Base-by-base conservation (phyloP, 2,329 filamentous ascomycete species). In the Albophoma yamanashiensis region DNA sequence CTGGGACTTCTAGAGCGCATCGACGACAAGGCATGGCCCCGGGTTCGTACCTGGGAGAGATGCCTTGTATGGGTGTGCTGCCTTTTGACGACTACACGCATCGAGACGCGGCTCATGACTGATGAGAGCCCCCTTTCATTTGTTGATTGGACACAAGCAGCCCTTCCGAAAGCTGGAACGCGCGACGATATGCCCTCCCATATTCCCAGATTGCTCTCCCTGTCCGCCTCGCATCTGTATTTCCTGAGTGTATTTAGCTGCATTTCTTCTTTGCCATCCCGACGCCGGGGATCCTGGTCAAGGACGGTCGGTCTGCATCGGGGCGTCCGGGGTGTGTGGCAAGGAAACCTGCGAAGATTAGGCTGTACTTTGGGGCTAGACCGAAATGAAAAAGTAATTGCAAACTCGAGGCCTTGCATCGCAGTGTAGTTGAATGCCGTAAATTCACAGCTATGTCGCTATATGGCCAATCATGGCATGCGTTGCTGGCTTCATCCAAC, bases 1-100 rank as follows among this genome's bases (percentile, higher is more conserved):
- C 61, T 82, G 79, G 80, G 77, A 80, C 63, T 80, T 77, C 65
- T 81, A 72, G 68, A 43, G 52, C 11, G 63, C 58, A 58, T 25
- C 57, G 42, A 58, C 58, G 58, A 58, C 59, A 60, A 63, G 60
- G 55, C 53, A 52, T 31, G 36, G 58, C n/a, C 38, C 40, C 57
- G 57, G 5, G 47, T 58, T 61, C 58, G 36, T 55, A 63, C 55
- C 56, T 57, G 31, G 47, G 36, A 27, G 17, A 34, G 31, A 2
- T 52, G 36, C n/a, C 34, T 40, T 22, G 27, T 45, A n/a, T 31
- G 38, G 53, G 50, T 45, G 59, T 40, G 59, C 53, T 57, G 50
- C 58, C 58, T 39, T 61, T 63, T 66, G 61, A 70, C 60, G 66
- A 67, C 59, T 68, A 59, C 62, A 69, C 67, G 69, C 31, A 34